Conservation (phyloP, 257 asterid genomes). For the Lantana camara region DNA sequence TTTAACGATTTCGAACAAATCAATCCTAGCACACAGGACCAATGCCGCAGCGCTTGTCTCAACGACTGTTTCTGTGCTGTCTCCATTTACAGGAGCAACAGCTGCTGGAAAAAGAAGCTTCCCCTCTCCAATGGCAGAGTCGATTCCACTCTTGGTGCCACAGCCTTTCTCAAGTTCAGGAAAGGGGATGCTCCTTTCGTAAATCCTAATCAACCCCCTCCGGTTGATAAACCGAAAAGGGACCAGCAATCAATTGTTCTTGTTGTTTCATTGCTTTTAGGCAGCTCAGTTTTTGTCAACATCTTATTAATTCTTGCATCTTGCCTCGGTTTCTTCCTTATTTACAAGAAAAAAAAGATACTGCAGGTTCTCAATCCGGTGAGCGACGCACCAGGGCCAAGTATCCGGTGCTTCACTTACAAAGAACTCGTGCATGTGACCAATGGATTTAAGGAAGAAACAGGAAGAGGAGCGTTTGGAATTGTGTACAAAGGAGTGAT, state of each 20-base stretch:
- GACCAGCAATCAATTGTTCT: constrained; percentile 29
- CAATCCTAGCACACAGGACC: constrained; percentile 21
- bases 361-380: background rate
- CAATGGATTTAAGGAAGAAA: too few relatives aligned
- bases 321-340: too few relatives aligned
- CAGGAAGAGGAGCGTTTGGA: too few relatives aligned
- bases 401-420: too few relatives aligned
- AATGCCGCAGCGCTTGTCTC: constrained; percentile 36
- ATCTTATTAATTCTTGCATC: too few relatives aligned
- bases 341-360: constrained; percentile 27
- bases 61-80: too few relatives aligned
- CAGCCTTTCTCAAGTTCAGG: constrained; percentile 50
- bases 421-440: too few relatives aligned
- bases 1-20: constrained; percentile 31
- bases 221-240: background rate
- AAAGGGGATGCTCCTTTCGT: too few relatives aligned
- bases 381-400: constrained; percentile 9
- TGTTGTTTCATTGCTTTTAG: constrained; percentile 45
- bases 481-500: too few relatives aligned
- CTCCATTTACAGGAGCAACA: too few relatives aligned
- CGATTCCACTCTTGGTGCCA: constrained; percentile 20
- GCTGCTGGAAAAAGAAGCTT: too few relatives aligned
- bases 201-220: background rate
- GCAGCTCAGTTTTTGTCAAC: constrained; percentile 54
- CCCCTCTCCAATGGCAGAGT: constrained; percentile 66